Conservation (phyloP, 768 basidiomycete genomes). For the Boletus reticulatus region DNA sequence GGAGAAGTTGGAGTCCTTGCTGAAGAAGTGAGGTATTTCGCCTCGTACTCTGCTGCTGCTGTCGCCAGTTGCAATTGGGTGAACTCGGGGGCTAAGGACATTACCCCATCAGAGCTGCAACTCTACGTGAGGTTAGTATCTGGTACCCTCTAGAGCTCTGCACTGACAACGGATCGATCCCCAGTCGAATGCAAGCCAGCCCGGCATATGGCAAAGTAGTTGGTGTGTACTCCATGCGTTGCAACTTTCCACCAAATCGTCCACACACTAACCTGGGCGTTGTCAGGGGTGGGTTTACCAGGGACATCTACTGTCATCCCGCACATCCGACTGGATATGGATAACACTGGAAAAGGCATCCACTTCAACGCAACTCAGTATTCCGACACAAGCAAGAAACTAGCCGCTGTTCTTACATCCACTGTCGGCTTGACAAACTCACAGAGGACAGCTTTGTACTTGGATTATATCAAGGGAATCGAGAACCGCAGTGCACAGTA, state of each 20-base stretch:
- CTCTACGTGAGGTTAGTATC: background rate
- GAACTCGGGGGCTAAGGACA: background rate
- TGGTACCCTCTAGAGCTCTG: background rate
- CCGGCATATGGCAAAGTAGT: background rate
- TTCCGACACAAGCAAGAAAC: background rate
- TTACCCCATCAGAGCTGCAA: background rate
- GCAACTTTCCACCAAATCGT: too few relatives aligned
- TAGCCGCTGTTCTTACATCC: background rate
- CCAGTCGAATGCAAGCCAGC: background rate
- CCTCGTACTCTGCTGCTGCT: background rate
- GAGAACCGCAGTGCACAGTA: background rate
- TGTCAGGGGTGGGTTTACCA: background rate
- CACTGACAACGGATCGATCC: background rate
- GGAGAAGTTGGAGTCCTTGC: background rate
- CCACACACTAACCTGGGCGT: background rate
- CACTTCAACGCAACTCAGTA: background rate
- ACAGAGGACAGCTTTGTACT: background rate
- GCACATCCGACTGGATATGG: background rate
- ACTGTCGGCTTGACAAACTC: background rate
- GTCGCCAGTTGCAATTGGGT: background rate
- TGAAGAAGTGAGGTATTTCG: background rate
- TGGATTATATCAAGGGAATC: background rate
- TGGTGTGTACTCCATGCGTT: background rate
- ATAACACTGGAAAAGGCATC: background rate
- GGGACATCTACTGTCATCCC: background rate